phyloP scores from a whole-genome alignment of 2,329 filamentous ascomycete species.

The Fusarium siculi region DNA sequence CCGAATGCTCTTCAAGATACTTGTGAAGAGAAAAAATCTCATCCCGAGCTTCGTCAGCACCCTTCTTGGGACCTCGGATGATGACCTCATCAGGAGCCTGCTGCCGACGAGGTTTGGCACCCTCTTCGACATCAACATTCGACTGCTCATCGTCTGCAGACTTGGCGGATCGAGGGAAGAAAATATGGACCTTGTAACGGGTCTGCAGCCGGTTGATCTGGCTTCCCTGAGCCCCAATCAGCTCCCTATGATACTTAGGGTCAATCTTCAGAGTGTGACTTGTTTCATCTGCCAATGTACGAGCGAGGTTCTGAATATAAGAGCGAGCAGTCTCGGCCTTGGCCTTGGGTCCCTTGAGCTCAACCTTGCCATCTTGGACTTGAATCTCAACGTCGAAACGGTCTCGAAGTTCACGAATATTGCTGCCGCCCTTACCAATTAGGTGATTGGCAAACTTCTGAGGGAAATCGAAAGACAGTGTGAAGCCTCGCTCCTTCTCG shows the following conservation, averaged over 20 bases:
- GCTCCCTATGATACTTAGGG: slow-evolving; percentile 90
- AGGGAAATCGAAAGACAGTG: slow-evolving; percentile 88
- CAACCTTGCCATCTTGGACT: slow-evolving; percentile 92
- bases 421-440: slow-evolving; percentile 74
- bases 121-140: slow-evolving; percentile 76
- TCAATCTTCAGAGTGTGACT: slow-evolving; percentile 90
- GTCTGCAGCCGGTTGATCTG: slow-evolving; percentile 93
- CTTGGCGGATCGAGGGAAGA: slow-evolving; percentile 82
- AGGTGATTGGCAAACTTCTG: slow-evolving; percentile 93
- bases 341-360: slow-evolving; percentile 93
- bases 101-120: slow-evolving; percentile 71
- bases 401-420: slow-evolving; percentile 73
- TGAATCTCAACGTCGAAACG: slow-evolving; percentile 81
- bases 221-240: slow-evolving; percentile 88
- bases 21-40: slow-evolving; percentile 90
- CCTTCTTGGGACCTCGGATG: slow-evolving; percentile 90
- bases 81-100: slow-evolving; percentile 90
- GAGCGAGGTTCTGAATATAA: slow-evolving; percentile 81
- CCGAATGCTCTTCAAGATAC: slow-evolving; percentile 89
- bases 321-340: slow-evolving; percentile 89
- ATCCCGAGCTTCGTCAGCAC: slow-evolving; percentile 89
- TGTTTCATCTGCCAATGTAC: slow-evolving; percentile 89
- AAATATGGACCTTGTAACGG: slow-evolving; percentile 92
- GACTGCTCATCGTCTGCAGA: slow-evolving; percentile 74
- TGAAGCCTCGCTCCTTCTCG: slow-evolving; percentile 92